Evolutionary conservation across 495 filamentous ascomycete genomes (phyloP).

Genomic region (Neurospora sp.): DNA sequence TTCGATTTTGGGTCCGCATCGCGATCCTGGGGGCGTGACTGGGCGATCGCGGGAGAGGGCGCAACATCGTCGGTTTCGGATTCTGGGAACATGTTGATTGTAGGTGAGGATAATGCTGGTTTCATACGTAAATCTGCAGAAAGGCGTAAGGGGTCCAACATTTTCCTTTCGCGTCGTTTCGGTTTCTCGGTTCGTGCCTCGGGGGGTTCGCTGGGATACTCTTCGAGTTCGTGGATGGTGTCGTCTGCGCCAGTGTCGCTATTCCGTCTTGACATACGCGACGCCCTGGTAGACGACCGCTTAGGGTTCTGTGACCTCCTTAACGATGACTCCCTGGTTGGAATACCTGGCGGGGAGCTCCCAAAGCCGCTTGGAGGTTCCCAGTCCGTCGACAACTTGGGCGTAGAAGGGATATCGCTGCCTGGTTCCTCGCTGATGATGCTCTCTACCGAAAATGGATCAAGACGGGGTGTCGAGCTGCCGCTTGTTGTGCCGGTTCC

Average conservation of each 20-base stretch:
- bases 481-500: slow-evolving; percentile 11
- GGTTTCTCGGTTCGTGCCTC: slow-evolving; percentile 6
- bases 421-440: slow-evolving; percentile 42
- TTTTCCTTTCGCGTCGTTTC: slow-evolving; percentile 8
- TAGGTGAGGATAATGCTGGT: slow-evolving; percentile 12
- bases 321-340: slow-evolving; percentile 57
- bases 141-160: slow-evolving; percentile 17
- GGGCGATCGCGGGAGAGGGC: slow-evolving; percentile 56
- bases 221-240: slow-evolving; percentile 28
- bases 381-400: not conserved
- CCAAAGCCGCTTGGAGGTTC: slow-evolving; percentile 1
- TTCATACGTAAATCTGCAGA: slow-evolving; percentile 12
- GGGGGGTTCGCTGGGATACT: slow-evolving; percentile 9
- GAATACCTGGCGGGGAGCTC: slow-evolving; percentile 39
- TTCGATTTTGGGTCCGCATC: slow-evolving; percentile 25
- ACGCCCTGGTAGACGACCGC: slow-evolving; percentile 30
- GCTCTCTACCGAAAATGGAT: slow-evolving; percentile 41
- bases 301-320: slow-evolving; percentile 41
- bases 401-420: slow-evolving; percentile 18
- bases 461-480: slow-evolving; percentile 23
- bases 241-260: slow-evolving; percentile 22
- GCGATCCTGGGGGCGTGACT: slow-evolving; percentile 41
- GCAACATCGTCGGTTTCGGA: slow-evolving; percentile 48
- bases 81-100: slow-evolving; percentile 17
- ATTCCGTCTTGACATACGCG: slow-evolving; percentile 29